Base-by-base conservation (phyloP, 2,329 filamentous ascomycete species). In the Paecilomyces formosus region DNA sequence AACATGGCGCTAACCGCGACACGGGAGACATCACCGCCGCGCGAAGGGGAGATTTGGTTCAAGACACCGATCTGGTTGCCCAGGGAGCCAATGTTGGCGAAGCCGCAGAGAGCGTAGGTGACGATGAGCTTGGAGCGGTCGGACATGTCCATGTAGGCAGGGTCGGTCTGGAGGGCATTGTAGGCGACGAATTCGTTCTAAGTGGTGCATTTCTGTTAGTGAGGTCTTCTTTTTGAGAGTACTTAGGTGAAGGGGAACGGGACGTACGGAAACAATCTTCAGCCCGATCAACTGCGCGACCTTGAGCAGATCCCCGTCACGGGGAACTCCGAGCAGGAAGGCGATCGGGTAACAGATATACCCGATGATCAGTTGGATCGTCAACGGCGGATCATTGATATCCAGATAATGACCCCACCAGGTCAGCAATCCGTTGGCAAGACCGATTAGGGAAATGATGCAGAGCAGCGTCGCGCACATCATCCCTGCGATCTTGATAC, bases 41-140 rank as follows among this genome's bases (percentile, higher is more conserved):
- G 85, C 3, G 81, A 80, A 0, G 91, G 90, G 0, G 89, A 87
- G 61, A 96, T 84, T 76, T 95, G 90, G 3, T 88, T 85, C 56
- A 96, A 81, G 59, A 95, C 90, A 78, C 91, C 91, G 61, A 96
- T 94, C 76, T 96, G 91, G 58, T 91, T 93, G 71, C 91, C 91
- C 54, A 96, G 82, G 30, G 90, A 93, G 57, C 89, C 88, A 65
- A 96, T 88, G 78, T 96, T 96, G 62, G 90, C 92, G 71, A 91
- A 91, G 26, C 81, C 80, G 74, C 90, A 95, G 63, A 92, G 83
- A 21, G 89, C 89, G 70, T 96, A 96, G 55, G 90, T 95, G 53
- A 88, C 89, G 68, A 96, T 95, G 64, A 96, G 82, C 53, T 82
- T 81, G 24, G 90, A 90, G 56, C 91, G 89, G 15, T 83, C 77